These are phyloP conservation scores for Fusarium setosum DNA, from an alignment of 2,329 filamentous ascomycete species.

Conservation along the genomic window DNA sequence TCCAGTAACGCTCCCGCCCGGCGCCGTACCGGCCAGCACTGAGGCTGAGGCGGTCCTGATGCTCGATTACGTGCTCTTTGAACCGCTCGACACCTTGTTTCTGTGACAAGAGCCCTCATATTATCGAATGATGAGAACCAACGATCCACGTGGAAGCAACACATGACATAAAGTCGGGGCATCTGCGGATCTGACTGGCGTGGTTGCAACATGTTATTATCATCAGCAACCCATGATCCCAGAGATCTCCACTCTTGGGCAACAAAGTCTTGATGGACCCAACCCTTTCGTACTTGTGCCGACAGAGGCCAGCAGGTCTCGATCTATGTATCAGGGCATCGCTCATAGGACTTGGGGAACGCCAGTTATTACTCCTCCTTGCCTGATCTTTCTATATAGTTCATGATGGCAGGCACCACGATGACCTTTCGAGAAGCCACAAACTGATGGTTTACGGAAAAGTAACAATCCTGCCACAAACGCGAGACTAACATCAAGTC, in stretches of 20 bases:
- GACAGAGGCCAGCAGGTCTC: conserved; percentile 2
- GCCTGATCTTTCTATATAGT: too few species aligned
- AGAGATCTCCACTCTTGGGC: conserved; percentile 15
- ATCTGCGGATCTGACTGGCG: neutral
- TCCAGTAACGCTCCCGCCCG: neutral
- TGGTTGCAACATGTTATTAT: conserved; percentile 7
- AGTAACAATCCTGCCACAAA: neutral
- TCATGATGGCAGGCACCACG: neutral
- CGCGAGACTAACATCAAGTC: conserved; percentile 29
- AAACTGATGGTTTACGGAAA: neutral
- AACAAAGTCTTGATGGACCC: conserved; percentile 5
- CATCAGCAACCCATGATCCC: neutral
- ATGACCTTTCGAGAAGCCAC: neutral
- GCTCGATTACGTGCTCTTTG: neutral
- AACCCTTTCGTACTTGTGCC: neutral
- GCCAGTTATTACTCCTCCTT: neutral
- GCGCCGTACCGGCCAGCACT: neutral
- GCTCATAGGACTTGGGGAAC: neutral
- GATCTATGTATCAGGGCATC: neutral
- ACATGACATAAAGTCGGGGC: conserved; percentile 15
- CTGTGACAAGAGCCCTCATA: neutral
- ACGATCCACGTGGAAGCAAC: conserved; percentile 6
- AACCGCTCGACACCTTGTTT: neutral
- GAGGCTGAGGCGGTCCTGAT: fast-evolving
- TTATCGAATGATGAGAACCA: neutral